Conservation (phyloP, 306 rosid genomes). For the Quercus robur region DNA sequence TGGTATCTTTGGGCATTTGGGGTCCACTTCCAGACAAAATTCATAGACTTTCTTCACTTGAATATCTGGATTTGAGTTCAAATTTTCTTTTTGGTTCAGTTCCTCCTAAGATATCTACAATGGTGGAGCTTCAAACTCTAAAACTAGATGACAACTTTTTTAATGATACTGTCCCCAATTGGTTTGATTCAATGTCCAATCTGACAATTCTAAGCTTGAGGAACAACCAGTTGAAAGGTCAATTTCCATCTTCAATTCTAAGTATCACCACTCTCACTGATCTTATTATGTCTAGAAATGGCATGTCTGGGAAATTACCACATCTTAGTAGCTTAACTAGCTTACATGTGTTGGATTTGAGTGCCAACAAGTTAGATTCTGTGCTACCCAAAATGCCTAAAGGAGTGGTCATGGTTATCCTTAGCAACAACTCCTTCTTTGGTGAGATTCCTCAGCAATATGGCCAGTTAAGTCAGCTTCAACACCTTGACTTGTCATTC, state of each 20-base stretch:
- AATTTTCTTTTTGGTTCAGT: conserved; percentile 83
- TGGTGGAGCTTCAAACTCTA: conserved; percentile 69
- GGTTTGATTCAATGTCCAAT: conserved; percentile 53
- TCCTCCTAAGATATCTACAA: conserved; percentile 73
- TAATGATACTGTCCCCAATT: conserved; percentile 58
- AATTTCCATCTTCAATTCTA: conserved; percentile 56
- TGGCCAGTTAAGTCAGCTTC: conserved; percentile 49
- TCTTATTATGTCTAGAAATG: conserved; percentile 56
- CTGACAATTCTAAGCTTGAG: conserved; percentile 57
- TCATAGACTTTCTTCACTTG: conserved; percentile 66
- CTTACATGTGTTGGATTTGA: conserved; percentile 54
- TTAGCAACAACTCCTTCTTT: conserved; percentile 59
- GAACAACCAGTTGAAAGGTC: conserved; percentile 61
- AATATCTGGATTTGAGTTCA: conserved; percentile 77
- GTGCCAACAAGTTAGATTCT: conserved; percentile 48
- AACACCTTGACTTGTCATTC: conserved; percentile 73
- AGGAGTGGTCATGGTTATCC: conserved; percentile 40
- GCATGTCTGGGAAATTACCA: conserved; percentile 52
- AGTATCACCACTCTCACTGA: conserved; percentile 33
- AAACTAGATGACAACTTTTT: conserved; percentile 60
- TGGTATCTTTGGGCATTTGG: conserved; percentile 91
- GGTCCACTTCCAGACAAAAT: conserved; percentile 84
- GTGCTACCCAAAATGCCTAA: conserved; percentile 55
- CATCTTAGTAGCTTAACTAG: conserved; percentile 51
- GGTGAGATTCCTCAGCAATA: conserved; percentile 76